Base-by-base conservation (phyloP, 768 basidiomycete species). In the Trametes cingulata region DNA sequence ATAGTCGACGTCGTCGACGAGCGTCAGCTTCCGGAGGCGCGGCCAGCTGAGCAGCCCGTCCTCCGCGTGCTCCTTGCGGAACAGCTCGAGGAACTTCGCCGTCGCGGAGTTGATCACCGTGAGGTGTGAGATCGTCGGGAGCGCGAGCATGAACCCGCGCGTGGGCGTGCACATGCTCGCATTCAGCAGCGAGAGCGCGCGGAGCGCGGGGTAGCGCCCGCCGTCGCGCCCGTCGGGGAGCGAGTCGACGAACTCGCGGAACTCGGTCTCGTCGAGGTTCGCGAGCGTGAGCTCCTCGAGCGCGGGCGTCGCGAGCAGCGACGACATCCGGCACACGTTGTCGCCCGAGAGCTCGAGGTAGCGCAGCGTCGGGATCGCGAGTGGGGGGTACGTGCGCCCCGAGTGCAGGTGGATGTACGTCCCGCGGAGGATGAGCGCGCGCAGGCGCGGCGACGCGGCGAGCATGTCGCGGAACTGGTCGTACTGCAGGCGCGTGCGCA, bases 231-330 rank as follows among this genome's bases (percentile, higher is more conserved):
- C 50, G n/a, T 37, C 39, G 41, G 58, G 61, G 12, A 69, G 65
- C 33, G 58, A 65, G 33, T 56, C 58, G 46, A 66, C 61, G 46
- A 69, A 60, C 48, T 67, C 68, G 64, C 68, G 68, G 58, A 67
- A 69, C 60, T 69, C 68, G 52, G 62, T 62, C 56, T 69, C 65
- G 61, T 69, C 68, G 12, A 69, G 64, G 56, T 69, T 69, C 43
- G 68, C 68, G 46, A 69, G 68, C 37, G 63, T 58, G 42, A 69
- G 64, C 51, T 60, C 57, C 37, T 63, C 52, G 27, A 69, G 63
- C 24, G 42, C 56, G 15, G 68, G 68, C n/a, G 64, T 61, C 1
- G 39, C 36, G 27, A 69, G 64, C n/a, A 69, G 52, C 17, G 65
- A 60, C 43, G 59, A 61, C 66, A 69, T 67, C 17, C 61, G 50